phyloP scores from a whole-genome alignment of 2,329 filamentous ascomycete species.

The Myriosclerotinia scirpicola region DNA sequence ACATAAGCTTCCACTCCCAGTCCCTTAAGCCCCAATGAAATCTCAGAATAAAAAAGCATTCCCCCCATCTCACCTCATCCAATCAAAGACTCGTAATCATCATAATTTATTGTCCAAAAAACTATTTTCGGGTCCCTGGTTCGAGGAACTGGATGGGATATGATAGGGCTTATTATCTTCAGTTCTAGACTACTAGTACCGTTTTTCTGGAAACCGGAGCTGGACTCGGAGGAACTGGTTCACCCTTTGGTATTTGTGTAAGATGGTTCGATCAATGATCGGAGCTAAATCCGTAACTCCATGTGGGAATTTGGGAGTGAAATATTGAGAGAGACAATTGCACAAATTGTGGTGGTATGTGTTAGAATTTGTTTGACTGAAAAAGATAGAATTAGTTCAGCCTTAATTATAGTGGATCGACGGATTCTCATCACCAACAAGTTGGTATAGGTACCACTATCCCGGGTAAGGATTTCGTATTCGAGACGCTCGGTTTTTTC shows the following conservation, averaged over 20 bases:
- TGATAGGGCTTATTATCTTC: background rate
- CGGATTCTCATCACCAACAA: slow-evolving; percentile 2
- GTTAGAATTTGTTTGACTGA: background rate
- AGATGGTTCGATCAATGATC: background rate
- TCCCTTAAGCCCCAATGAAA: background rate
- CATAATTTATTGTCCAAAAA: background rate
- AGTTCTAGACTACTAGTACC: background rate
- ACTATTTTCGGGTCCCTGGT: background rate
- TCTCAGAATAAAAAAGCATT: background rate
- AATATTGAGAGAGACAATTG: background rate
- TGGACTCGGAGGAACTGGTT: background rate
- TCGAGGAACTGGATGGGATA: background rate
- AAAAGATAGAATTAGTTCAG: background rate
- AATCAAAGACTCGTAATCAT: background rate
- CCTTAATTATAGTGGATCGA: background rate
- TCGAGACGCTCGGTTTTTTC: background rate
- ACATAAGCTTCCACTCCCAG: background rate
- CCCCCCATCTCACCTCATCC: background rate
- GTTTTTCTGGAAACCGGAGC: background rate
- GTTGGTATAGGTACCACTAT: background rate
- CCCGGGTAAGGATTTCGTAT: background rate
- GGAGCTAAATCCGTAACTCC: background rate
- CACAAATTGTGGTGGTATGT: background rate
- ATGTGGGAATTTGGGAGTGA: background rate
- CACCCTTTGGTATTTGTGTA: background rate